A percentile compares a stretch with the other conserved stretches of the same genome.
phyloP scores from a whole-genome alignment of 441 rosid species.

The Erodium moschatum region DNA sequence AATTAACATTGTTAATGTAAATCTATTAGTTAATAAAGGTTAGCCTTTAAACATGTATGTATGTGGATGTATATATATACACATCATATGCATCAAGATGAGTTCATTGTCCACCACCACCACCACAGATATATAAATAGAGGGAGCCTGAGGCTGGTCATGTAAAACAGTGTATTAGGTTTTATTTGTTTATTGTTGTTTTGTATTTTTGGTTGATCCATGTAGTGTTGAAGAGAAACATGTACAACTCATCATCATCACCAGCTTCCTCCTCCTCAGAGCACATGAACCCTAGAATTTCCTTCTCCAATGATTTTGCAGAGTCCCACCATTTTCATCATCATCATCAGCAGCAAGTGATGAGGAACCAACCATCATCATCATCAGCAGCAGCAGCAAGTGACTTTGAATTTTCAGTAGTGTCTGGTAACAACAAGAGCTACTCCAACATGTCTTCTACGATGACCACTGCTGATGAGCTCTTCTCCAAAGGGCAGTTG shows the following conservation, averaged over 20 bases:
- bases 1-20: too few relatives aligned
- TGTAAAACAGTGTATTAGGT: too few relatives aligned
- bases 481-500: conserved; percentile 75
- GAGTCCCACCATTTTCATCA: conserved; percentile 13
- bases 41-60: too few relatives aligned
- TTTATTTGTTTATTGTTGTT: too few relatives aligned
- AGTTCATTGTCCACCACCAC: too few relatives aligned
- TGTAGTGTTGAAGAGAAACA: conserved; percentile 15
- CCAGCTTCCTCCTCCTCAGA: not conserved
- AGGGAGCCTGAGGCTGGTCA: too few relatives aligned
- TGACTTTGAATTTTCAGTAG: conserved; percentile 80
- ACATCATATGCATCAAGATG: too few relatives aligned
- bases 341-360: too few relatives aligned
- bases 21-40: too few relatives aligned
- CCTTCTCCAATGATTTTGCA: conserved; percentile 27
- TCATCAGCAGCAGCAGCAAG: not conserved
- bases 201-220: not conserved
- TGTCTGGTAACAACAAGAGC: conserved; percentile 27
- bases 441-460: conserved; percentile 23
- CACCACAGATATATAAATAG: too few relatives aligned
- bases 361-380: conserved; percentile 2
- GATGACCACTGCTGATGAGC: conserved; percentile 81
- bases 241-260: not conserved
- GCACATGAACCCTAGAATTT: conserved; percentile 22
- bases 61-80: too few relatives aligned